Conservation (phyloP, 495 filamentous ascomycete species). For the Aspergillus coremiiformis region DNA sequence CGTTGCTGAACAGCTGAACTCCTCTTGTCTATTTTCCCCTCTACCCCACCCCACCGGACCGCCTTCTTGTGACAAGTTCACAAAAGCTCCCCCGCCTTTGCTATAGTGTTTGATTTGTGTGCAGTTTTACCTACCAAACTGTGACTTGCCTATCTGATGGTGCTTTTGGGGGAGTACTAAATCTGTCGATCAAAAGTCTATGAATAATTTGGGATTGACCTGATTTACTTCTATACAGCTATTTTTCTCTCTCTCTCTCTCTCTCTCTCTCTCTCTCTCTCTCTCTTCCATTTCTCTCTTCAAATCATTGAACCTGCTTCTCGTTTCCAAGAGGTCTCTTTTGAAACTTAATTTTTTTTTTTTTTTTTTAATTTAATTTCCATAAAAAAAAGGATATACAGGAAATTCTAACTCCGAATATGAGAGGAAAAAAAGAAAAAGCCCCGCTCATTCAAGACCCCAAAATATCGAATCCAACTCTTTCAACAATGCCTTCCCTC, state of each 20-base stretch:
- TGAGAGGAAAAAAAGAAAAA: too few relatives aligned
- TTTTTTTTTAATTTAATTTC: too few relatives aligned
- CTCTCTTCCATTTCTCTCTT: background rate
- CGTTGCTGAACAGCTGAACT: slow-evolving; percentile 7
- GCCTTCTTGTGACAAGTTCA: slow-evolving; percentile 1
- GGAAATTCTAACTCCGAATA: too few relatives aligned
- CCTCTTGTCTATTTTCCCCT: slow-evolving; percentile 5
- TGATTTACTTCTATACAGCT: background rate
- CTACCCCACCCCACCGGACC: background rate
- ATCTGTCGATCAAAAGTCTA: background rate
- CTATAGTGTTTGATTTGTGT: background rate
- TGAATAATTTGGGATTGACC: background rate
- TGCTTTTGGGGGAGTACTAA: background rate
- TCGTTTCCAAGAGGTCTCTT: background rate
- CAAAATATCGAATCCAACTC: background rate
- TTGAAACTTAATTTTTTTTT: background rate
- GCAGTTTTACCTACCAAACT: background rate
- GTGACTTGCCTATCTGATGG: background rate
- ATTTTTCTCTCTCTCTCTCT: background rate
- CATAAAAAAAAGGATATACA: too few relatives aligned
- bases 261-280: slow-evolving; percentile 1
- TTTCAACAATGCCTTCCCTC: slow-evolving; percentile 27
- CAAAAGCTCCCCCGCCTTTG: slow-evolving; percentile 4
- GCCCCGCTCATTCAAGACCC: too few relatives aligned
- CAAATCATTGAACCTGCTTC: background rate